Evolutionary conservation across 2,329 filamentous ascomycete genomes (phyloP).

Genomic region (Scleromitrula shiraiana): DNA sequence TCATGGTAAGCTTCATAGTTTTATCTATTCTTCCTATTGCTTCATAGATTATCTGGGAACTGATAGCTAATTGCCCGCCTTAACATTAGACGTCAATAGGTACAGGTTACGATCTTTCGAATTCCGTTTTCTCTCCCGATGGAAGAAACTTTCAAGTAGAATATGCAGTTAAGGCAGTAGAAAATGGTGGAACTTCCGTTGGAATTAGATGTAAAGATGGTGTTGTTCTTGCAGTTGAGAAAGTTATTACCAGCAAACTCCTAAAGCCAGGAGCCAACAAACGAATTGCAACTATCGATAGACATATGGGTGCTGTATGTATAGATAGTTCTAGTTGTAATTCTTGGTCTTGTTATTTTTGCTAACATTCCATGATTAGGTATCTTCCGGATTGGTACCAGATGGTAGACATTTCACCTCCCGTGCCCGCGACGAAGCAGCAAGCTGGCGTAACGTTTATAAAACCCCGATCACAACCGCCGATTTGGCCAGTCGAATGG

Average conservation of each 20-base stretch:
- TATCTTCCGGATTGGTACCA: slow-evolving; percentile 87
- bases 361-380: slow-evolving; percentile 43
- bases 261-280: slow-evolving; percentile 94
- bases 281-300: slow-evolving; percentile 89
- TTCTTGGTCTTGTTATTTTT: slow-evolving; percentile 8
- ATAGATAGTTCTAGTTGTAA: neutral
- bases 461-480: slow-evolving; percentile 87
- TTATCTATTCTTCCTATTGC: neutral
- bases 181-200: slow-evolving; percentile 93
- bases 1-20: slow-evolving; percentile 28
- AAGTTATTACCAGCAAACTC: slow-evolving; percentile 91
- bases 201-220: slow-evolving; percentile 97
- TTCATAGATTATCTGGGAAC: neutral
- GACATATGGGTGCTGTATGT: slow-evolving; percentile 85
- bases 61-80: slow-evolving; percentile 17
- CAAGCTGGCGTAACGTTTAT: slow-evolving; percentile 85
- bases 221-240: slow-evolving; percentile 92
- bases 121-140: slow-evolving; percentile 99
- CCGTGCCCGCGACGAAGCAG: slow-evolving; percentile 87
- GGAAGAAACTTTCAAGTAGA: slow-evolving; percentile 99
- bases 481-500: slow-evolving; percentile 86
- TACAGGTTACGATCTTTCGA: slow-evolving; percentile 97
- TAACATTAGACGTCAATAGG: slow-evolving; percentile 92
- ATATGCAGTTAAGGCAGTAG: slow-evolving; percentile 97
- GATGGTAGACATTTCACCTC: slow-evolving; percentile 94